Evolutionary conservation across 1,139 yeast species (phyloP), one percentile per base, ranked within the genome.

Genomic region (Suhomyces guaymorum): DNA sequence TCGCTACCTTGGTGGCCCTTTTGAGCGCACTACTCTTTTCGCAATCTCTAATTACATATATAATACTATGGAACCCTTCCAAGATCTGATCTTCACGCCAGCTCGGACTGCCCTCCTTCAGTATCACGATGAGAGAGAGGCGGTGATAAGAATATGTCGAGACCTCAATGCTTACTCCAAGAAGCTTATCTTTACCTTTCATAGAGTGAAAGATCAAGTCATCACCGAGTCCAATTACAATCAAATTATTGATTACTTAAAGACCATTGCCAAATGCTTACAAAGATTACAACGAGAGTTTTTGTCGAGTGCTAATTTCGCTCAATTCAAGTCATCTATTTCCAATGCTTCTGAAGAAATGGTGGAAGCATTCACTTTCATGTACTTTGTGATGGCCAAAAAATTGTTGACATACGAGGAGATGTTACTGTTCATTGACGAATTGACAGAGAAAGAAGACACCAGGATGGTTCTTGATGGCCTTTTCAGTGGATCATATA

Each of bases 311-410:
- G 36, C 32, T 12, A 37, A 45, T 31, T 51, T 50, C 20, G 30
- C 34, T 10, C 47, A 42, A 26, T 49, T 50, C 37, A 50, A 58
- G 30, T 48, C 52, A 15, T 48, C 55, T 9, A 54, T 60, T 10
- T 50, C 62, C 4, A 58, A 57, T 32, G 58, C 63, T 1, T 35
- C 52, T 15, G 65, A 68, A 39, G 74, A 68, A 45, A 52, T 59
- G 55, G 54, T 65, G 19, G 74, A 68, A 39, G 71, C 69, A 7
- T 48, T 63, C 35, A 56, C 67, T 2, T 66, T 68, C 44, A 55
- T 54, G 30, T 54, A 55, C 31, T 68, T 51, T 42, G 46, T 56
- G 11, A 33, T 42, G 35, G 44, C 42, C 22, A 39, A 40, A 12
- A 37, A 38, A 4, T 44, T 60, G 17, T 32, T 58, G 36, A 24